Percentiles rank a stretch among this genome's conserved stretches.
Conservation (phyloP, 108 stramenopile species). For the Skeletonema marinoi region DNA sequence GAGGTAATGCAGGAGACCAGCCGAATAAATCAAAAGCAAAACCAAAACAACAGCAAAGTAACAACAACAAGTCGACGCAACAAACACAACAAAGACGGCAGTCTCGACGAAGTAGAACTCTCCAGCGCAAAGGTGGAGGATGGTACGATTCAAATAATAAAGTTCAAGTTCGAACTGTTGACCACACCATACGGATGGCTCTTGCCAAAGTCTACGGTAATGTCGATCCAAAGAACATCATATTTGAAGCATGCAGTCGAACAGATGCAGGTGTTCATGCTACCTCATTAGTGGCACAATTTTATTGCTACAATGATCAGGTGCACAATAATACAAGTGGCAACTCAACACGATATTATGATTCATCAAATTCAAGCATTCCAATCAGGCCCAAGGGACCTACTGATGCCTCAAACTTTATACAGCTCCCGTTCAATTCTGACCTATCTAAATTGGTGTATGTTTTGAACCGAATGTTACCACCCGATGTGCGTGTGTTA, state of each 20-base stretch:
- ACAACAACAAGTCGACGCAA: slow-evolving; percentile 2
- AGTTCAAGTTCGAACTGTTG: slow-evolving; percentile 44
- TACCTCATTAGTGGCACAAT: slow-evolving; percentile 62
- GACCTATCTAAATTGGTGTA: slow-evolving; percentile 63
- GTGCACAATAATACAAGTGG: neutral
- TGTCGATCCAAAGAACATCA: slow-evolving; percentile 58
- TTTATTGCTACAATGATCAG: slow-evolving; percentile 57
- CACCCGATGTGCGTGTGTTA: slow-evolving; percentile 69
- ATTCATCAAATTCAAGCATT: slow-evolving; percentile 8
- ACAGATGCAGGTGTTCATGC: slow-evolving; percentile 89
- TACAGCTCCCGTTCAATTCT: slow-evolving; percentile 63
- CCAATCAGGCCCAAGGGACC: slow-evolving; percentile 45
- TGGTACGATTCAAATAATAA: slow-evolving; percentile 8
- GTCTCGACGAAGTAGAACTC: slow-evolving; percentile 41
- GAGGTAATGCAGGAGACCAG: slow-evolving; percentile 27
- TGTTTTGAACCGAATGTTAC: slow-evolving; percentile 80
- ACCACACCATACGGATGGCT: slow-evolving; percentile 37
- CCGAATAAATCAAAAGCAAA: slow-evolving; percentile 4
- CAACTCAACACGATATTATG: neutral
- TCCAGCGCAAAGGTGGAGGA: slow-evolving; percentile 52
- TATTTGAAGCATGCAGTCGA: slow-evolving; percentile 80
- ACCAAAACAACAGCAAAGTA: neutral
- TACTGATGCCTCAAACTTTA: slow-evolving; percentile 61
- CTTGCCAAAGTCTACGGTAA: slow-evolving; percentile 84
- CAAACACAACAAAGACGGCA: slow-evolving; percentile 18